phyloP scores from a whole-genome alignment of 1,284 basidiomycete genomes.

The Cutaneotrichosporon cyanovorans region DNA sequence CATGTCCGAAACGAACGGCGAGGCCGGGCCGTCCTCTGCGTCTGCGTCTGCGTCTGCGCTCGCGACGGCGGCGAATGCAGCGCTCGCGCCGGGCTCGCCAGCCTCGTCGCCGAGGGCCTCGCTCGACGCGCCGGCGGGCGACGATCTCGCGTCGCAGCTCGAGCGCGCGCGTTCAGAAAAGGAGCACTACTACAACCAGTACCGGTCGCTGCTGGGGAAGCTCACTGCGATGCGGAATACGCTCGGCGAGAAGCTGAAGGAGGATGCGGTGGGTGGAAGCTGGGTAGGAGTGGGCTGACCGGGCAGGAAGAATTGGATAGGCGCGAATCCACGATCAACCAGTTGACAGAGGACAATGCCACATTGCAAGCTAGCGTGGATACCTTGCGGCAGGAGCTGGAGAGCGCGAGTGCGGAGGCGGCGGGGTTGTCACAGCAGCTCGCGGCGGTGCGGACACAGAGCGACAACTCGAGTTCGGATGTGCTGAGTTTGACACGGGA shows the following conservation, averaged over 20 bases:
- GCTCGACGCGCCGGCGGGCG: conserved; percentile 8
- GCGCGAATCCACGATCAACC: conserved; percentile 69
- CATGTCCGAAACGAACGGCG: neutral
- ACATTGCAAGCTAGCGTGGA: conserved; percentile 62
- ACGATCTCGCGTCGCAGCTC: conserved; percentile 32
- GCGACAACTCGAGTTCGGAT: conserved; percentile 58
- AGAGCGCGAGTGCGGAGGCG: conserved; percentile 63
- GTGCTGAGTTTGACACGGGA: conserved; percentile 67
- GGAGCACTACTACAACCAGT: conserved; percentile 73
- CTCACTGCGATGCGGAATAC: conserved; percentile 87
- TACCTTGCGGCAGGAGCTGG: conserved; percentile 69
- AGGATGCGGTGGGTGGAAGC: conserved; percentile 67
- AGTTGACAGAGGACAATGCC: conserved; percentile 66
- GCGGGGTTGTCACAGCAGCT: conserved; percentile 63
- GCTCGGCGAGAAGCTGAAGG: conserved; percentile 85
- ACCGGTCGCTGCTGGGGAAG: conserved; percentile 76
- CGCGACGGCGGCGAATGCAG: neutral
- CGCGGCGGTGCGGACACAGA: conserved; percentile 48
- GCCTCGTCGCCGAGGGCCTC: conserved; percentile 10
- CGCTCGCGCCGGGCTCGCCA: conserved; percentile 6
- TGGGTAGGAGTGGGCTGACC: conserved; percentile 2
- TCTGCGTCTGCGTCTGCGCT: too few relatives aligned
- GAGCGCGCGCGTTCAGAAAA: conserved; percentile 60
- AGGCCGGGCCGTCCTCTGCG: too few relatives aligned
- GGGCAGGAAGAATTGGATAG: conserved; percentile 89